Base-by-base conservation (phyloP, 2,329 filamentous ascomycete genomes). In the Metarhizium guizhouense region DNA sequence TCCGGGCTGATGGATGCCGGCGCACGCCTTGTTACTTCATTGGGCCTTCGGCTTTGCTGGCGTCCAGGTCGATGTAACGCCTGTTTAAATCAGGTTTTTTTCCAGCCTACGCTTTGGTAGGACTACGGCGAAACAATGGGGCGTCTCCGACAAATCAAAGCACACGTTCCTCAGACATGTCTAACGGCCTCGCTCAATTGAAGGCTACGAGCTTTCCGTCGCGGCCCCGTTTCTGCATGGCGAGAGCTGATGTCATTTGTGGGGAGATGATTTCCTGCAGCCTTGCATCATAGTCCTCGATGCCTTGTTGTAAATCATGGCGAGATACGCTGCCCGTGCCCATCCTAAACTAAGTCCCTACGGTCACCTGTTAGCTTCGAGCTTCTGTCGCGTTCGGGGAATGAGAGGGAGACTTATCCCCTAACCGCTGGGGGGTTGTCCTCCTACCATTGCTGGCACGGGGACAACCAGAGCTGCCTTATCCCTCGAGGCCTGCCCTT, bases 381-480 rank as follows among this genome's bases (percentile, higher is more conserved):
- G 34, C 30, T 53, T 50, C 16, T 6, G 10, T 34, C 25, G 5
- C n/a, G 53, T 16, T 30, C 7, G 25, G 13, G 30, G 25, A 14
- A 13, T 8, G 20, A 30, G 47, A 57, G 62, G 60, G 56, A 63
- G 61, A 80, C 78, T 79, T 80, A 81, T 80, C 78, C 75, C 72
- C 74, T 68, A 59, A 55, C 53, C 54, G 59, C 60, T 64, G 69
- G 72, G 71, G 76, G 77, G 77, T 70, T 71, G 70, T 68, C 72
- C 71, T 72, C 73, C 66, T 70, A 70, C 74, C 76, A 74, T 80
- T 75, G 63, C 77, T 75, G 76, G 74, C 68, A 71, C 67, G 70
- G 73, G 67, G 68, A 70, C 75, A 75, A 71, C 78, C 76, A 70
- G 74, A 74, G 72, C 76, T 74, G 62, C 70, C 71, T 66, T 29